A percentile compares a stretch with the other conserved stretches of the same genome.
These are phyloP conservation scores for Eucalyptus melliodora DNA, from an alignment of 345 rosid genomes.

Conservation along the genomic window DNA sequence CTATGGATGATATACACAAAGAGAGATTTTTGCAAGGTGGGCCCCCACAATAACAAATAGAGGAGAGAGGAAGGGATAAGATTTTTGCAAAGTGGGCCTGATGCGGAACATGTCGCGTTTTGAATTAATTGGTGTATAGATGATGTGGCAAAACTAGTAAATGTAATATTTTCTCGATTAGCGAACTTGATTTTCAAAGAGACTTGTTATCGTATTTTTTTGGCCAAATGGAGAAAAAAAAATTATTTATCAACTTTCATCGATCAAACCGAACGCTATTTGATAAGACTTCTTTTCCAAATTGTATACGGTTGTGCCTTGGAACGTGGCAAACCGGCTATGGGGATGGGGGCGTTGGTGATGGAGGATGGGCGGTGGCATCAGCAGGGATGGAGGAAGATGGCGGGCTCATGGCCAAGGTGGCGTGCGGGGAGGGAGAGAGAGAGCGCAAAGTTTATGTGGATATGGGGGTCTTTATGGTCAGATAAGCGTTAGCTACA, in stretches of 20 bases:
- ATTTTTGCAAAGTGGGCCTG: not conserved
- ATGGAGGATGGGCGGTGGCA: no score
- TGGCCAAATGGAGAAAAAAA: no score
- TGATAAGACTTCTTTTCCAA: no score
- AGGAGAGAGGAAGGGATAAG: not conserved
- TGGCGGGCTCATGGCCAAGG: no score
- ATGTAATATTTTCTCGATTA: no score
- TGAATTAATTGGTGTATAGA: not conserved
- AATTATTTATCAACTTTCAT: not conserved
- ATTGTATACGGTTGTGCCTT: no score
- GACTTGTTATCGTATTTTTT: not conserved
- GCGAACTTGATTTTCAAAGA: not conserved
- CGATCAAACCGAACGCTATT: not conserved
- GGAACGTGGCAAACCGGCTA: no score
- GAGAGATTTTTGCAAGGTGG: not conserved
- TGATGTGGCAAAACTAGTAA: not conserved
- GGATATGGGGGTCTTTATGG: not conserved
- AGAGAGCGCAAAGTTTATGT: no score
- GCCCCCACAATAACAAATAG: not conserved
- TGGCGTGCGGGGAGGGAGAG: no score
- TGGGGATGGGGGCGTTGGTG: no score
- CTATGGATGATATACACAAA: not conserved
- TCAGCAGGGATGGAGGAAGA: no score
- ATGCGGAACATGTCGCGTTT: not conserved
- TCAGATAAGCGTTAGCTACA: not conserved